phyloP scores from a whole-genome alignment of 2,329 filamentous ascomycete species.

The Aspergillus quadricinctus region DNA sequence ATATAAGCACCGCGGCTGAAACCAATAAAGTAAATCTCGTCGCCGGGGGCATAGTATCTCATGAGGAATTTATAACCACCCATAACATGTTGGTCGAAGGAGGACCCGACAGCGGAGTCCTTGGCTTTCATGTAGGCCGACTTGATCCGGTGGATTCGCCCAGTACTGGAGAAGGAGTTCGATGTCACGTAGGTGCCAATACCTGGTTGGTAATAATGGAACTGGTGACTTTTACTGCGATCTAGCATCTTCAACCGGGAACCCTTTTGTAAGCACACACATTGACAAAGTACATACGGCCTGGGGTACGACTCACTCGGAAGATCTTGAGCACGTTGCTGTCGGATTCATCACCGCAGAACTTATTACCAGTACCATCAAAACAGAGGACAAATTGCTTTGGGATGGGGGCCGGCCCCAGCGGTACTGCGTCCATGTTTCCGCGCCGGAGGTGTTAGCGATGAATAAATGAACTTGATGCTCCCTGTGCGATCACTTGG shows the following conservation, averaged over 20 bases:
- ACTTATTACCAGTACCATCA: slow-evolving; percentile 44
- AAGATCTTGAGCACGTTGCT: slow-evolving; percentile 47
- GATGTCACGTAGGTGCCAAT: slow-evolving; percentile 43
- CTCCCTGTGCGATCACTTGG: neutral
- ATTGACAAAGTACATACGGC: neutral
- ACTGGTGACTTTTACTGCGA: slow-evolving; percentile 36
- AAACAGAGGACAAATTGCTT: slow-evolving; percentile 42
- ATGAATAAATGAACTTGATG: neutral
- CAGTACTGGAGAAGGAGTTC: slow-evolving; percentile 26
- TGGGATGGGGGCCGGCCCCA: slow-evolving; percentile 18
- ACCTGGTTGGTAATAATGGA: slow-evolving; percentile 43
- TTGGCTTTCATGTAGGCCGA: slow-evolving; percentile 36
- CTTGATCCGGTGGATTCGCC: slow-evolving; percentile 51
- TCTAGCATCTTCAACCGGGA: slow-evolving; percentile 33
- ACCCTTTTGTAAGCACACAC: neutral
- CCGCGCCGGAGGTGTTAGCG: neutral
- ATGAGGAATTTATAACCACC: slow-evolving; percentile 77
- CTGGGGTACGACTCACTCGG: slow-evolving; percentile 28
- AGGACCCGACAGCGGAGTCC: slow-evolving; percentile 74
- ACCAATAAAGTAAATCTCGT: slow-evolving; percentile 66
- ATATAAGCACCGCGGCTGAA: slow-evolving; percentile 71
- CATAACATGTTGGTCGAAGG: slow-evolving; percentile 78
- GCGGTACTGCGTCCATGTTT: slow-evolving; percentile 10
- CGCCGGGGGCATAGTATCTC: slow-evolving; percentile 61
- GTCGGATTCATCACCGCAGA: slow-evolving; percentile 40